These are phyloP conservation scores for Penicillium canescens DNA, from an alignment of 495 filamentous ascomycete species.

Conservation along the genomic window DNA sequence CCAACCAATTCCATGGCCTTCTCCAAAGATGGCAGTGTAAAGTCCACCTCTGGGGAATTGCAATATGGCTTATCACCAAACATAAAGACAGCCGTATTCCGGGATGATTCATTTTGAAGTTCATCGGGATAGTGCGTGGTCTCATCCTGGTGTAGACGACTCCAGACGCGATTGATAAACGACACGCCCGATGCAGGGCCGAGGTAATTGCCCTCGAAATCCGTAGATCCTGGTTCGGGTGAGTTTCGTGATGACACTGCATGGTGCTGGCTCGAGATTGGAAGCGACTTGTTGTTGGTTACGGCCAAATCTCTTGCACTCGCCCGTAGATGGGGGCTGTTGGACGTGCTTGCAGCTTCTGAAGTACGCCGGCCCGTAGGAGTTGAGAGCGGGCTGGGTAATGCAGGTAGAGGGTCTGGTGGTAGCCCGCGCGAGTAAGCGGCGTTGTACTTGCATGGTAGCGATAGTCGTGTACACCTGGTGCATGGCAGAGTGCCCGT, in stretches of 20 bases:
- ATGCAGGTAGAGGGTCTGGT: slow-evolving; percentile 39
- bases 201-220: slow-evolving; percentile 49
- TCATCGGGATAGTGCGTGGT: slow-evolving; percentile 33
- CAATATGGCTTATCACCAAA: slow-evolving; percentile 48
- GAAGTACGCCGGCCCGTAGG: neutral
- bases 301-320: slow-evolving; percentile 5
- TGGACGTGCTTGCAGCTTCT: slow-evolving; percentile 8
- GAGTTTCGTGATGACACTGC: slow-evolving; percentile 34
- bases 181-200: slow-evolving; percentile 48
- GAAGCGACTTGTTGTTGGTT: slow-evolving; percentile 9
- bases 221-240: slow-evolving; percentile 45
- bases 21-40: slow-evolving; percentile 37
- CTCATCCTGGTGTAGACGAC: slow-evolving; percentile 44
- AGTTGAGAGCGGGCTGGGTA: slow-evolving; percentile 8
- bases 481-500: slow-evolving; percentile 47
- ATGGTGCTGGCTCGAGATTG: slow-evolving; percentile 3
- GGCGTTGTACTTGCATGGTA: slow-evolving; percentile 45
- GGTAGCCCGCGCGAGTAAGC: slow-evolving; percentile 46
- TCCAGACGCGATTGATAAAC: slow-evolving; percentile 49
- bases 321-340: slow-evolving; percentile 11
- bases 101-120: slow-evolving; percentile 34
- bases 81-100: slow-evolving; percentile 43
- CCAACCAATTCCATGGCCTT: slow-evolving; percentile 36
- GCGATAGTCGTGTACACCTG: slow-evolving; percentile 38
- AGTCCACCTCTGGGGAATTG: slow-evolving; percentile 27